phyloP scores from a whole-genome alignment of 495 filamentous ascomycete genomes.

The Tuber indicum region DNA sequence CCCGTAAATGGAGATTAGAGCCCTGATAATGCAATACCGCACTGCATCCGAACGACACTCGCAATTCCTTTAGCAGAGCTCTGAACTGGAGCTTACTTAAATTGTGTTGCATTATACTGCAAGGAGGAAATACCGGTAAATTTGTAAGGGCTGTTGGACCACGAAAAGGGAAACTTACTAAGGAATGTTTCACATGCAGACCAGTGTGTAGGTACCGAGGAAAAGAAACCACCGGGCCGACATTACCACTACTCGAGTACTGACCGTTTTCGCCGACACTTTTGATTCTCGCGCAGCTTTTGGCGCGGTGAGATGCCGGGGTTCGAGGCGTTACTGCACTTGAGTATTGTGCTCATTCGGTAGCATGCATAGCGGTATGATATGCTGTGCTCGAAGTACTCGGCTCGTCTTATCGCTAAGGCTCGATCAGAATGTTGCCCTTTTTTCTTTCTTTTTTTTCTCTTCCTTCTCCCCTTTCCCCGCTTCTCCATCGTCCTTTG shows the following conservation, averaged over 20 bases:
- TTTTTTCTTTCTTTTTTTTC: background rate
- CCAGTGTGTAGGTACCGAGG: background rate
- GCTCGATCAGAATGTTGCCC: background rate
- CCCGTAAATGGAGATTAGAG: too few relatives aligned
- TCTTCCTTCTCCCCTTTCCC: background rate
- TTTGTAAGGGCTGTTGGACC: background rate
- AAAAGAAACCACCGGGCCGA: background rate
- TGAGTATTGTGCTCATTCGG: background rate
- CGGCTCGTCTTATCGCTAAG: background rate
- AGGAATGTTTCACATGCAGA: background rate
- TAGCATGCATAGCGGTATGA: background rate
- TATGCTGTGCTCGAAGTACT: background rate
- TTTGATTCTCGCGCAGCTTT: background rate
- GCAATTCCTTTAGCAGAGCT: background rate
- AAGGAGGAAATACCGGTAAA: background rate
- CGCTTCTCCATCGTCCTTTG: background rate
- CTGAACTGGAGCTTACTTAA: background rate
- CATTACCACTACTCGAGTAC: background rate
- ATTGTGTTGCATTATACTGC: background rate
- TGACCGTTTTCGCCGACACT: background rate
- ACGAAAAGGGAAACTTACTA: background rate
- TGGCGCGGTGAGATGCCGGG: background rate
- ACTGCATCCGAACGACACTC: background rate
- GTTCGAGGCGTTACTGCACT: background rate
- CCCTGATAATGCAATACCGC: background rate